Evolutionary conservation across 2,329 filamentous ascomycete species (phyloP), one percentile per base, ranked within the genome.

Genomic region (Penicillium aurantiogriseum): DNA sequence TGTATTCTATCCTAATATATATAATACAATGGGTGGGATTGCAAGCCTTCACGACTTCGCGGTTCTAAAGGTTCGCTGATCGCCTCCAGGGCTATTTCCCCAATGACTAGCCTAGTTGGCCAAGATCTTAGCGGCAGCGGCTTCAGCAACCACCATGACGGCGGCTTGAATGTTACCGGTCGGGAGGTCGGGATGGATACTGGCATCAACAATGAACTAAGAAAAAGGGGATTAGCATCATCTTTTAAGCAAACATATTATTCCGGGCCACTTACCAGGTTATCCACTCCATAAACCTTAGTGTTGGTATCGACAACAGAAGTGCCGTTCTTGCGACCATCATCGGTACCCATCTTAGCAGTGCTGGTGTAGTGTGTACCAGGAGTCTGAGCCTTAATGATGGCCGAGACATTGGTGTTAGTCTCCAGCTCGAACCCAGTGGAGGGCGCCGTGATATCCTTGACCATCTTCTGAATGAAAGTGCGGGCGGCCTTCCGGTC

Each of bases 151-250:
- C 36, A 85, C 79, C 69, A 89, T 85, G 63, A 89, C 84, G 39
- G 85, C 81, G 1, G 85, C 82, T 47, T 84, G 83, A 2, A 88
- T 88, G 73, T 91, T 91, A 19, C 86, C 85, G 0, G 85, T 86
- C 3, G 86, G 80, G 63, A 89, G 83, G 61, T 88, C 87, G 0
- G 88, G 87, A 75, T 89, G 88, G 65, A 90, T 86, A 59, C 82
- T 84, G 0, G 84, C 87, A 66, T 90, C 87, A 2, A 89, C 84
- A n/a, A 89, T 83, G 66, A 54, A 69, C 61, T 60, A 23, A 5
- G 9, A n/a, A 33, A 33, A 38, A 21, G 21, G 11, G 3, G 3
- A 23, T 61, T 56, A 61, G 86, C 86, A 38, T n/a, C 19, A 29
- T 27, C 10, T 38, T 35, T 7, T 4, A 10, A 47, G 17, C 2